These are phyloP conservation scores for Aspergillus leporis DNA, from an alignment of 495 filamentous ascomycete genomes.

Conservation along the genomic window DNA sequence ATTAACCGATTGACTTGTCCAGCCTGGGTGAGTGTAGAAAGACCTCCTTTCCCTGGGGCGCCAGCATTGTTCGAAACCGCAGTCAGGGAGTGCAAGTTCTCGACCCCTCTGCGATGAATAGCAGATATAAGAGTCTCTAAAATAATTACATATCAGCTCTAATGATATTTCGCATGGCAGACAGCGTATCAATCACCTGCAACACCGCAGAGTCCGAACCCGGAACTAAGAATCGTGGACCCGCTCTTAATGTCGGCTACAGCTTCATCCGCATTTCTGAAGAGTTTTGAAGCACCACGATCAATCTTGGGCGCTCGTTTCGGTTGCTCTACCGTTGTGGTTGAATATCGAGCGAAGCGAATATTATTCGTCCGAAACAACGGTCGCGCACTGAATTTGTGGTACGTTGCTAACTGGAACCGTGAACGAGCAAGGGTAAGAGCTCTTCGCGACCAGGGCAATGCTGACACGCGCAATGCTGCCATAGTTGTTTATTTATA, in stretches of 20 bases:
- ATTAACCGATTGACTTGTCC: slow-evolving; percentile 85
- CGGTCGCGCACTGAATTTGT: slow-evolving; percentile 17
- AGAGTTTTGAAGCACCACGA: slow-evolving; percentile 59
- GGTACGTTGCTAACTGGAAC: slow-evolving; percentile 26
- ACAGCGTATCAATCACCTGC: slow-evolving; percentile 44
- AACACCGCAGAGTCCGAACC: slow-evolving; percentile 86
- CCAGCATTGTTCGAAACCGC: slow-evolving; percentile 93
- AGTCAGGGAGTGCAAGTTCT: slow-evolving; percentile 71
- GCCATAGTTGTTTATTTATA: slow-evolving; percentile 23
- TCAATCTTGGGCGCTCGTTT: slow-evolving; percentile 34
- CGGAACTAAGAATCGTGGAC: slow-evolving; percentile 74
- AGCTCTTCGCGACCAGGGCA: slow-evolving; percentile 31
- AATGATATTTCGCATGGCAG: background rate
- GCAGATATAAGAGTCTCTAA: slow-evolving; percentile 78
- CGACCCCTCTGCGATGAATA: slow-evolving; percentile 63
- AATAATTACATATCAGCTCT: background rate
- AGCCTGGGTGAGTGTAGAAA: slow-evolving; percentile 74
- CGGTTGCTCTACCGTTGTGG: slow-evolving; percentile 14
- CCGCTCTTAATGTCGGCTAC: slow-evolving; percentile 74
- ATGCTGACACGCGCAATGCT: slow-evolving; percentile 28
- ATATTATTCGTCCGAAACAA: slow-evolving; percentile 12
- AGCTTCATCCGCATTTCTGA: slow-evolving; percentile 70
- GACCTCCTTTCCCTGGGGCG: slow-evolving; percentile 67
- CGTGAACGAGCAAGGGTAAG: slow-evolving; percentile 26
- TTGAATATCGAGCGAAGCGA: slow-evolving; percentile 25